Evolutionary conservation across 148 eudicot species (phyloP), one percentile per base, ranked within the genome.

Genomic region (Simmondsia chinensis): DNA sequence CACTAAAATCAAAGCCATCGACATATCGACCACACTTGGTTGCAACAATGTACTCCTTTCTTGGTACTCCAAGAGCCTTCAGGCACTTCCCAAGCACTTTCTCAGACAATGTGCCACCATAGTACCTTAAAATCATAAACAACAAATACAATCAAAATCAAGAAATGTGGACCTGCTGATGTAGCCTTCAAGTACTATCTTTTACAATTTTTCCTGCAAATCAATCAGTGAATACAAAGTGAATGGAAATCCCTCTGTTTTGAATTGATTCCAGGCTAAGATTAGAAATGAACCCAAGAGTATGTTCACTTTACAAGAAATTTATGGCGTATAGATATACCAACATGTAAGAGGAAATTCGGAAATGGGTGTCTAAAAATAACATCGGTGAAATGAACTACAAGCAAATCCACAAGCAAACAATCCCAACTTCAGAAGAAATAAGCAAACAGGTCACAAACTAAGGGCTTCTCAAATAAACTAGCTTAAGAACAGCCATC

Each of bases 1-100:
- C 89, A 65, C 96, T 82, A 49, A 93, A 91, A 71, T 91, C 96
- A 64, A 91, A 86, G 18, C 99, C 99, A 9, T 91, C 96, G 4
- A 19, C 51, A 29, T 91, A 91, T 54, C 99, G 79, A 11, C 96
- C 96, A 39, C 99, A 91, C 66, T 91, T 91, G 10, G 99, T 91
- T 0, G 99, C 68, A 45, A 91, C 96, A 54, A 91, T 69, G 60
- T 74, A 93, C 54, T 82, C 72, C 51, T 56, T 73, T 73, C 96
- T 72, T 1, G 99, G 94, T 26, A 70, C 87, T 38, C 58, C 94
- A 27, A 80, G 56, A 42, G 96, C 96, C 57, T 82, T 93, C 63
- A 93, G 57, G 27, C 76, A 71, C 63, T 70, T 82, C 5, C 99
- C 99, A 38, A 93, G 70, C 34, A 82, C 72, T 48, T 59, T 86